Percentiles rank a stretch among this genome's conserved stretches.
Evolutionary conservation across 2,329 filamentous ascomycete species (phyloP).

Genomic region (Sclerotinia nivalis): DNA sequence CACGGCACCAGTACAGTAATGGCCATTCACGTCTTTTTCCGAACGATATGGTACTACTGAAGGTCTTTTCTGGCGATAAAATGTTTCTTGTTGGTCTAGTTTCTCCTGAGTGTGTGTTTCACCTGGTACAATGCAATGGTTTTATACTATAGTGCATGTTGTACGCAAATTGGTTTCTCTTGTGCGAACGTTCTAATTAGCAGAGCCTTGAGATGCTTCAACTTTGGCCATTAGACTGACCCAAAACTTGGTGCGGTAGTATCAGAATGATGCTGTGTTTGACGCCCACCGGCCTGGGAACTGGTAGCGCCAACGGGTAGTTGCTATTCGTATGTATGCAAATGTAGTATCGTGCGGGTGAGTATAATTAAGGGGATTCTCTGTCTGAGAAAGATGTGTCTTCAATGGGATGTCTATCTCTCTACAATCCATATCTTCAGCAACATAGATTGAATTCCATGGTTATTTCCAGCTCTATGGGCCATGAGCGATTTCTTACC

Average conservation of each 20-base stretch:
- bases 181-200: background rate
- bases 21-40: background rate
- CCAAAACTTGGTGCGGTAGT: constrained; percentile 13
- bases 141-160: background rate
- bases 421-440: background rate
- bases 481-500: background rate
- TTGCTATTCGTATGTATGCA: background rate
- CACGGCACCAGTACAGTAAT: background rate
- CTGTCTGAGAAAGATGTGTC: background rate
- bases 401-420: background rate
- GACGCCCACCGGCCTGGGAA: background rate
- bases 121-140: background rate
- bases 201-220: background rate
- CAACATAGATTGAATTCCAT: background rate
- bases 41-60: background rate
- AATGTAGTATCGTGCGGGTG: background rate
- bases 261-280: background rate
- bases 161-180: background rate
- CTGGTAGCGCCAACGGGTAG: background rate
- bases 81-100: background rate
- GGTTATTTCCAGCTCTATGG: background rate
- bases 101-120: background rate
- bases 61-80: background rate
- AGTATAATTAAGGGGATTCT: background rate
- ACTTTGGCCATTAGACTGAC: background rate